Conservation (phyloP, 2,329 filamentous ascomycete genomes). For the Aspergillus clavatus region DNA sequence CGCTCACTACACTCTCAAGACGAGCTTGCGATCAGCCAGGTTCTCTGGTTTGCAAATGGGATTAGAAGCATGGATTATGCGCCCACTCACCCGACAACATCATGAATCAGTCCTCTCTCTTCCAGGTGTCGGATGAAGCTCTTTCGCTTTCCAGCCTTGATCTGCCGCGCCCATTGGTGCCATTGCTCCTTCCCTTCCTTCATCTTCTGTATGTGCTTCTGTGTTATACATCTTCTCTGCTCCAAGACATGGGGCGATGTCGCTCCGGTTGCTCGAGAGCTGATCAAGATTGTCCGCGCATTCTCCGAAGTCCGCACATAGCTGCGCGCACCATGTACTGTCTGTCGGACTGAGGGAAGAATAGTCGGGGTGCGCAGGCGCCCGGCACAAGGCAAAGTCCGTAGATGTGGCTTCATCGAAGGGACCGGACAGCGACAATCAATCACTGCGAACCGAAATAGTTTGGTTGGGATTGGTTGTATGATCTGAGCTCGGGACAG, state of each 20-base stretch:
- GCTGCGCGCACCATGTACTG: slow-evolving; percentile 19
- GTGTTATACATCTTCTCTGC: slow-evolving; percentile 37
- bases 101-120: slow-evolving; percentile 43
- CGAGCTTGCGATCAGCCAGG: slow-evolving; percentile 10
- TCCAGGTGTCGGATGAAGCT: slow-evolving; percentile 43
- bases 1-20: slow-evolving; percentile 30
- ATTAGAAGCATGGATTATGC: neutral
- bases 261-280: slow-evolving; percentile 11
- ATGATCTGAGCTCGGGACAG: neutral
- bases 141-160: slow-evolving; percentile 40
- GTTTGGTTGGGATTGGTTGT: neutral
- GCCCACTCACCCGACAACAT: slow-evolving; percentile 42
- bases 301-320: slow-evolving; percentile 20
- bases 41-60: neutral
- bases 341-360: slow-evolving; percentile 6
- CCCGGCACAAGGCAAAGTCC: slow-evolving; percentile 19
- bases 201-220: slow-evolving; percentile 33
- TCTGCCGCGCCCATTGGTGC: slow-evolving; percentile 38
- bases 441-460: slow-evolving; percentile 4
- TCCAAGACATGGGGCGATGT: neutral
- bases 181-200: slow-evolving; percentile 40
- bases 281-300: slow-evolving; percentile 14
- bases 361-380: slow-evolving; percentile 15
- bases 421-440: slow-evolving; percentile 6
- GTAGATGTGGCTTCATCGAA: slow-evolving; percentile 23